phyloP scores from a whole-genome alignment of 2,329 filamentous ascomycete species.

The Neofusicoccum umdonicola region DNA sequence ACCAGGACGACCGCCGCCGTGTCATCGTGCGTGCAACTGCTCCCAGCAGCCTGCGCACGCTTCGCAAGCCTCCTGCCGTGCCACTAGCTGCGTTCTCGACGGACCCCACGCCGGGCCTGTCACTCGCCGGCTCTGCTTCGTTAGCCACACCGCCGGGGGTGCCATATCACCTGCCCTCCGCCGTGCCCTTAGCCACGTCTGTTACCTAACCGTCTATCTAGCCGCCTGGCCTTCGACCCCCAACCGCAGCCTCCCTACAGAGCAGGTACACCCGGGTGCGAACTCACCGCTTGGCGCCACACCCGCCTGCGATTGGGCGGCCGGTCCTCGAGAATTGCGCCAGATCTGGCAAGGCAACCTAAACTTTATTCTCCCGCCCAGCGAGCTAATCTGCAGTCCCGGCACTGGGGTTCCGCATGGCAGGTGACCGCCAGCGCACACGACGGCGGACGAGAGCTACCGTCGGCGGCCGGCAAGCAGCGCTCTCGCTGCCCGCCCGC shows the following conservation, averaged over 20 bases:
- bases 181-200: background rate
- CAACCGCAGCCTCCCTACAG: background rate
- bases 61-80: background rate
- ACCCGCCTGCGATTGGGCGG: background rate
- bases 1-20: background rate
- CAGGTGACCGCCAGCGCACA: slow-evolving; percentile 4
- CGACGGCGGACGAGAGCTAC: background rate
- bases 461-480: background rate
- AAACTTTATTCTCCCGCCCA: background rate
- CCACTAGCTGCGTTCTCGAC: background rate
- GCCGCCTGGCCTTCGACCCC: background rate
- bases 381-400: slow-evolving; percentile 5
- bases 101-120: background rate
- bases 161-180: background rate
- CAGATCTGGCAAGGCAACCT: background rate
- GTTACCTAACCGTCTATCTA: background rate
- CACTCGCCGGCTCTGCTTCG: background rate
- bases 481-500: background rate
- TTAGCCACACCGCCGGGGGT: background rate
- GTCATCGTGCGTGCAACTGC: background rate
- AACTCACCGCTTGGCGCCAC: slow-evolving; percentile 9
- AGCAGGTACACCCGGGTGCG: background rate
- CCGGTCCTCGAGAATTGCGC: background rate
- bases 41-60: background rate
- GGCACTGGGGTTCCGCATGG: background rate